Evolutionary conservation across 352 stramenopile genomes (phyloP).

Genomic region (Thraustochytrium sp.): DNA sequence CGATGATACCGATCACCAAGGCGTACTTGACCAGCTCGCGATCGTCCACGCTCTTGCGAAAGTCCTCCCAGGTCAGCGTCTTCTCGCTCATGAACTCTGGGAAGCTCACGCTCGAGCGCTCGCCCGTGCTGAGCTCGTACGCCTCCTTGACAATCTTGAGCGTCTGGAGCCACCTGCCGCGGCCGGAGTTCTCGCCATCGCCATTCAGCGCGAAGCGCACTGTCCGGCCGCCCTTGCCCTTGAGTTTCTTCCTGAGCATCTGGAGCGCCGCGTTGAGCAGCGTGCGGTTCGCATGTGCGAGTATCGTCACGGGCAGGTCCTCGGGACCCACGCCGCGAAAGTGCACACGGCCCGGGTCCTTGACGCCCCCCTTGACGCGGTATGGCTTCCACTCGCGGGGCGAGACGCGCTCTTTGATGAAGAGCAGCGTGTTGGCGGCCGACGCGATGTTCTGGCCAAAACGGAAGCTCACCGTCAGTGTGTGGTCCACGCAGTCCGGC

Average conservation of each 20-base stretch:
- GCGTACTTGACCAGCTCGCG: background rate
- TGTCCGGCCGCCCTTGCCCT: background rate
- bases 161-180: conserved; percentile 35
- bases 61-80: background rate
- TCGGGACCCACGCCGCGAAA: background rate
- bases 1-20: background rate
- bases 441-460: conserved; percentile 53
- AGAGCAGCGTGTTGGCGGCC: conserved; percentile 53
- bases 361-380: conserved; percentile 42
- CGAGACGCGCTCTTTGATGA: conserved; percentile 48
- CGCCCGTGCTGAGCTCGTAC: background rate
- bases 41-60: background rate
- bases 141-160: conserved; percentile 37
- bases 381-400: conserved; percentile 49
- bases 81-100: background rate
- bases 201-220: background rate
- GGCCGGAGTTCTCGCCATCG: conserved; percentile 41
- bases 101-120: background rate
- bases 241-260: background rate
- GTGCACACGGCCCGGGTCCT: background rate
- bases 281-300: background rate
- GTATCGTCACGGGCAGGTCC: background rate
- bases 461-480: conserved; percentile 51
- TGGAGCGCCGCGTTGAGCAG: background rate
- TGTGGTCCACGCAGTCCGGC: conserved; percentile 35